Conservation (phyloP, 352 stramenopile genomes). For the Phytophthora meadii region DNA sequence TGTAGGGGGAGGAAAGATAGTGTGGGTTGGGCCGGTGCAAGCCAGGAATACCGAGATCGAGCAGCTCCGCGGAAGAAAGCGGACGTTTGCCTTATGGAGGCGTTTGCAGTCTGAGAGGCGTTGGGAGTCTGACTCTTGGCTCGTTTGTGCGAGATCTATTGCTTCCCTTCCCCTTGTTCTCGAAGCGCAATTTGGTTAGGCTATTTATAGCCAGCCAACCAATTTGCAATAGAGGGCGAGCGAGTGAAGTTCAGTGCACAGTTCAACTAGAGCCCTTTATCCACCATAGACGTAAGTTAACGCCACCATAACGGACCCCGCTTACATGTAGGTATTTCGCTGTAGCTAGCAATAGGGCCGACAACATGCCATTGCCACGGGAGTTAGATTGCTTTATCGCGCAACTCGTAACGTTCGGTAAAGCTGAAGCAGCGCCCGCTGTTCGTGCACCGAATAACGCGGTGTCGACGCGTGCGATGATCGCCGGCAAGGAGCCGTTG, state of each 20-base stretch:
- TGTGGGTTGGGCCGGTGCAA: constrained; percentile 9
- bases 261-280: constrained; percentile 20
- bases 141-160: constrained; percentile 39
- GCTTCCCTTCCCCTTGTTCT: constrained; percentile 43
- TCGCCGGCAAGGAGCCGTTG: constrained; percentile 19
- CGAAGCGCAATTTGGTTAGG: constrained; percentile 35
- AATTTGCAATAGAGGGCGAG: constrained; percentile 4
- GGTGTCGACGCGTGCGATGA: constrained; percentile 16
- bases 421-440: background rate
- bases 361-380: too few relatives aligned
- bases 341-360: too few relatives aligned
- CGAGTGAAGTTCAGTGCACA: constrained; percentile 15
- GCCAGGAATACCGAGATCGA: constrained; percentile 8
- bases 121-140: constrained; percentile 34
- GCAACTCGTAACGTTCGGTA: constrained; percentile 12
- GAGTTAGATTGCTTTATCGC: background rate
- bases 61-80: constrained; percentile 1
- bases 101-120: constrained; percentile 18
- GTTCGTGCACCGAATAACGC: constrained; percentile 8
- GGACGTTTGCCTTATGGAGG: constrained; percentile 22
- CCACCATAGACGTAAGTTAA: constrained; percentile 1
- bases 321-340: too few relatives aligned
- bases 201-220: constrained; percentile 35
- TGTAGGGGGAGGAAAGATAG: background rate
- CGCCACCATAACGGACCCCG: too few relatives aligned